phyloP scores from a whole-genome alignment of 192 early-diverging fungal genomes.

The Coemansia sp. region DNA sequence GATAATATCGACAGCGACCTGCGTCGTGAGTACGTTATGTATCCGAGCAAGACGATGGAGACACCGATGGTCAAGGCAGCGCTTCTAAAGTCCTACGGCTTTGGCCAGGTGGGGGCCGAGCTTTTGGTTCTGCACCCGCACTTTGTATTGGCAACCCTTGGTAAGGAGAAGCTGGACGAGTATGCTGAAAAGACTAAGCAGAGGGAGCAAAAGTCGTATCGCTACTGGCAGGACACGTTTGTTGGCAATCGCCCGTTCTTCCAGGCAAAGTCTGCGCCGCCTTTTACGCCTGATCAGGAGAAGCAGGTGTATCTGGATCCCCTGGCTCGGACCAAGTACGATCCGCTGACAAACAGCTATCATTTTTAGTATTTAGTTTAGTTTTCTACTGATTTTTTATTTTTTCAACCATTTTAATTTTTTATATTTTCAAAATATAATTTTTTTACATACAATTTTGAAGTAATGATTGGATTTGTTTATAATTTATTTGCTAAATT shows the following conservation, averaged over 20 bases:
- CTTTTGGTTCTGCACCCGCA: slow-evolving; percentile 62
- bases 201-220: slow-evolving; percentile 78
- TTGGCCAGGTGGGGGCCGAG: slow-evolving; percentile 73
- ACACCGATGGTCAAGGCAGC: slow-evolving; percentile 61
- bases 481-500: no score
- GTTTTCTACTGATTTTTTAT: no score
- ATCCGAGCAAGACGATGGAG: slow-evolving; percentile 64
- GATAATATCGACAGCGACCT: slow-evolving; percentile 53
- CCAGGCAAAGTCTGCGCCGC: slow-evolving; percentile 79
- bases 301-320: slow-evolving; percentile 84
- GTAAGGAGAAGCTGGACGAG: slow-evolving; percentile 61
- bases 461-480: no score
- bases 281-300: slow-evolving; percentile 81
- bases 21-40: slow-evolving; percentile 74
- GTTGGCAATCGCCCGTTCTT: slow-evolving; percentile 79
- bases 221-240: slow-evolving; percentile 86
- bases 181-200: slow-evolving; percentile 67
- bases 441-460: no score
- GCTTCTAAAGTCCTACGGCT: slow-evolving; percentile 69
- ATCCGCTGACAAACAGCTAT: slow-evolving; percentile 20
- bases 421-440: no score
- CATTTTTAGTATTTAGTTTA: no score
- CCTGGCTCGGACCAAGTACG: slow-evolving; percentile 74
- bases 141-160: slow-evolving; percentile 73
- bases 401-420: no score